Evolutionary conservation across 2,329 filamentous ascomycete species (phyloP), one percentile per base, ranked within the genome.

Genomic region (Paramyrothecium sp.): DNA sequence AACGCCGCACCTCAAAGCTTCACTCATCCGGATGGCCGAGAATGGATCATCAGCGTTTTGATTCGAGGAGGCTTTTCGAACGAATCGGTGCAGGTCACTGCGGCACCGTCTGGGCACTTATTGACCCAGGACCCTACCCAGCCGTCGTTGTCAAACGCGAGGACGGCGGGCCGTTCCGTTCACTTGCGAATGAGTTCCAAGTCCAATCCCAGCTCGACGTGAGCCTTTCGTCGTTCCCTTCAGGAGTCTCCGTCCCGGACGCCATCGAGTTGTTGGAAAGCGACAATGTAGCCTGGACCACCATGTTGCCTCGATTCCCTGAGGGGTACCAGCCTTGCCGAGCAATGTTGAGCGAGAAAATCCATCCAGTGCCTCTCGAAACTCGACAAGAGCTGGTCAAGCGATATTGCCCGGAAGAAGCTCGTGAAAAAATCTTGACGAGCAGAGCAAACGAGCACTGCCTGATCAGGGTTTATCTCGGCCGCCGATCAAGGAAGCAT

Each of bases 81-180:
- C 48, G 51, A 7, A 57, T 57, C 33, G 52, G 56, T 2, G 19
- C 20, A 19, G 56, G 56, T 38, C n/a, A 54, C 16, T 57, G 56
- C 52, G 56, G 52, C 30, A 54, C 56, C 4, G 56, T 57, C 22
- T 54, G 56, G 56, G 51, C 8, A 2, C 16, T 51, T 17, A 19
- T 11, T 12, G 12, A 21, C 11, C 48, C 41, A 41, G 19, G 19
- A n/a, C 12, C 20, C 41, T 21, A 41, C 12, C 33, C 17, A n/a
- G 17, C 12, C 30, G 48, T 54, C 30, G 55, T 54, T 12, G 21
- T 57, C 51, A 57, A 57, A 34, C 51, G 56, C 17, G 56, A 57
- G 33, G 52, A 57, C 20, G 52, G 47, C 22, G 51, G 51, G 13
- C 51, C 56, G 13, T 30, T 33, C 33, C 54, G 51, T 22, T 44